phyloP scores from a whole-genome alignment of 257 asterid species.

The Solanum sparsipilum region DNA sequence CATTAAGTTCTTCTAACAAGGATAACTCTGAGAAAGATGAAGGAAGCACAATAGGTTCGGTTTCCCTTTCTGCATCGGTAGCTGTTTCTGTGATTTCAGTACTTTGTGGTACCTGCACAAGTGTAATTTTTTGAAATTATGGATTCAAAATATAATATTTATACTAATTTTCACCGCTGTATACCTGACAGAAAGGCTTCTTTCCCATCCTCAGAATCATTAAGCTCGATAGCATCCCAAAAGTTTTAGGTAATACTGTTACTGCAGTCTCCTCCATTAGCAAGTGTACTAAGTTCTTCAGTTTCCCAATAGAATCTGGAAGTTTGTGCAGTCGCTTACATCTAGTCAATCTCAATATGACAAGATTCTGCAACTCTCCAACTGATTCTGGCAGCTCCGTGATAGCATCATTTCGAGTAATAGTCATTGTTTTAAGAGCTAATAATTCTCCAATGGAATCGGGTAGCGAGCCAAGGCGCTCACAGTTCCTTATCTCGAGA shows the following conservation, averaged over 20 bases:
- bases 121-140: background rate
- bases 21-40: constrained; percentile 13
- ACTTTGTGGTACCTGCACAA: background rate
- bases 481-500: constrained; percentile 18
- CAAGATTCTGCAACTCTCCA: constrained; percentile 12
- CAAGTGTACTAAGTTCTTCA: constrained; percentile 10
- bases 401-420: constrained; percentile 10
- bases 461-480: constrained; percentile 11
- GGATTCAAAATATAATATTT: background rate
- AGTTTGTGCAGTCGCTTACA: constrained; percentile 11
- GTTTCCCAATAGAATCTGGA: constrained; percentile 12
- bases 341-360: constrained; percentile 5
- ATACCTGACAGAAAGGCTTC: constrained; percentile 1
- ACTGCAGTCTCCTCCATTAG: constrained; percentile 14
- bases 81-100: background rate
- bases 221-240: constrained; percentile 20
- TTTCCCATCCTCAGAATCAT: constrained; percentile 16
- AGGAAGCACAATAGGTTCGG: constrained; percentile 5
- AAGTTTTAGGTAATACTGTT: constrained; percentile 11
- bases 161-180: background rate
- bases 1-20: constrained; percentile 13
- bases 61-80: background rate
- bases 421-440: constrained; percentile 8
- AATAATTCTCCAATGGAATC: constrained; percentile 14
- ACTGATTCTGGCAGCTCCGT: constrained; percentile 18